These are phyloP conservation scores for Arctium lappa DNA, from an alignment of 129 eudicot species.

Conservation along the genomic window DNA sequence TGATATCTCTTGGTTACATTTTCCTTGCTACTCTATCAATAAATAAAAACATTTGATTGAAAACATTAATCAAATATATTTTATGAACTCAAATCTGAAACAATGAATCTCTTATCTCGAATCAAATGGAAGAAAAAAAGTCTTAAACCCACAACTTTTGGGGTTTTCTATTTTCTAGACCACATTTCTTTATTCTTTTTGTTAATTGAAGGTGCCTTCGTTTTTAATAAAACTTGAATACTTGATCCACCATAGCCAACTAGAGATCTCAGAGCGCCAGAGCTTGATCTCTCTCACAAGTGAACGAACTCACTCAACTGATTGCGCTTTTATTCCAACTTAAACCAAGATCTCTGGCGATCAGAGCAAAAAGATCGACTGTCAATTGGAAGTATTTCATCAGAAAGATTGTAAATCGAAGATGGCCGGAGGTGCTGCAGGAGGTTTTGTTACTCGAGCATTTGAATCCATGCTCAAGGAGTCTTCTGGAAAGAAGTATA, in stretches of 20 bases:
- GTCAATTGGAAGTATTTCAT: constrained; percentile 6
- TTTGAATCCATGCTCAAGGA: constrained; percentile 96
- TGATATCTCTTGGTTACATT: too few species aligned
- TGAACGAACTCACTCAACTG: background rate
- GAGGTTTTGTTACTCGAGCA: constrained; percentile 88
- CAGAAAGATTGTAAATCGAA: constrained; percentile 1
- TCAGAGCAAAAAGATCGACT: constrained; percentile 18
- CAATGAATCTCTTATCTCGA: background rate
- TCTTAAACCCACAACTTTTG: constrained; percentile 13
- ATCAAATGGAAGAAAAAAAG: background rate
- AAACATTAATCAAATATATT: too few species aligned
- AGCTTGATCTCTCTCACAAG: constrained; percentile 14
- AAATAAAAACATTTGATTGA: too few species aligned
- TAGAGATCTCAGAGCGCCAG: constrained; percentile 17
- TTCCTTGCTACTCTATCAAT: too few species aligned
- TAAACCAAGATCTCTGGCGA: constrained; percentile 13
- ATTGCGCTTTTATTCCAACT: background rate
- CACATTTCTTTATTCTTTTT: background rate
- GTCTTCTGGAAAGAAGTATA: constrained; percentile 60
- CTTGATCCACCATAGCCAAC: constrained; percentile 15
- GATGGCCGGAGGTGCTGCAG: constrained; percentile 96
- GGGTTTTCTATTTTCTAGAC: background rate
- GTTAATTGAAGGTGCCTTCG: constrained; percentile 11
- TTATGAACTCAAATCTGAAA: too few species aligned
- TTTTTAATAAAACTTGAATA: constrained; percentile 22